Conservation (phyloP, 2,329 filamentous ascomycete species). For the Curvularia sp. region DNA sequence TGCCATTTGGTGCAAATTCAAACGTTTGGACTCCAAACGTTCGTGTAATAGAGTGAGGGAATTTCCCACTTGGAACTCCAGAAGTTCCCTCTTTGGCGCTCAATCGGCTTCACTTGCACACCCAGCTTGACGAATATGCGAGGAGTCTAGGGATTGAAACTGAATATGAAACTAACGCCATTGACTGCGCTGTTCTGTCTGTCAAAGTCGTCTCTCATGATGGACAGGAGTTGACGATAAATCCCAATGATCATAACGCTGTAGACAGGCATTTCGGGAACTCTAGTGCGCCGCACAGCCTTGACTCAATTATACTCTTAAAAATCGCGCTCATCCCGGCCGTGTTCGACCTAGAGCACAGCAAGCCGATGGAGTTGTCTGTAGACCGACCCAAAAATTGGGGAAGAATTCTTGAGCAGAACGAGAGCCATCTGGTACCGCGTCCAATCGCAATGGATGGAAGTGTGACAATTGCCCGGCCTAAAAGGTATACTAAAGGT, state of each 20-base stretch:
- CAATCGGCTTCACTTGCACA: neutral
- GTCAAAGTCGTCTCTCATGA: neutral
- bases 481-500: too few species aligned
- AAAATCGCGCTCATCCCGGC: conserved; percentile 8
- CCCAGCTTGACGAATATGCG: neutral
- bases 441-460: too few species aligned
- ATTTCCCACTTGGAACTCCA: neutral
- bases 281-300: neutral
- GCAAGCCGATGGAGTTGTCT: too few species aligned
- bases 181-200: conserved; percentile 7
- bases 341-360: too few species aligned
- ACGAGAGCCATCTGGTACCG: too few species aligned
- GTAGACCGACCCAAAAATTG: too few species aligned
- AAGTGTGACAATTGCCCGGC: too few species aligned
- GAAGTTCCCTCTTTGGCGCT: neutral
- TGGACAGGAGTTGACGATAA: conserved; percentile 3
- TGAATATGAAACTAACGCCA: neutral
- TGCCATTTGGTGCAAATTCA: too few species aligned
- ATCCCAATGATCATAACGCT: neutral
- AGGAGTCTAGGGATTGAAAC: neutral
- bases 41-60: too few species aligned
- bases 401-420: too few species aligned
- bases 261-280: neutral
- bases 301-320: conserved; percentile 4
- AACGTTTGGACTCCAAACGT: too few species aligned